phyloP scores from a whole-genome alignment of 192 early-diverging fungal species.

The Coemansia sp. region DNA sequence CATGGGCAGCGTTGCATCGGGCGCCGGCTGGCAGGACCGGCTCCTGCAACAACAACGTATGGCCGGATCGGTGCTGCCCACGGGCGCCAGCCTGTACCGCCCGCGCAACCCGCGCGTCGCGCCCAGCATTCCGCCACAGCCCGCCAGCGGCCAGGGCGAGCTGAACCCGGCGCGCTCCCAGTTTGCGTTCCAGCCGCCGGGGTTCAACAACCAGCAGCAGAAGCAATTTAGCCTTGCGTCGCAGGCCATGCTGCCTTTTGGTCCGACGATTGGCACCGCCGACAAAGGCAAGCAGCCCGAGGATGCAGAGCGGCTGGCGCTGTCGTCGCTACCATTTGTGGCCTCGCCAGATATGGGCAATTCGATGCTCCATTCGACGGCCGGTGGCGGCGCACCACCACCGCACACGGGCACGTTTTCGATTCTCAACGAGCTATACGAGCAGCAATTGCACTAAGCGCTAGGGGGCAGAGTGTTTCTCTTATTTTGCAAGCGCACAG shows the following conservation, averaged over 20 bases:
- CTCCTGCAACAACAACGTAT: conserved; percentile 47
- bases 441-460: conserved; percentile 15
- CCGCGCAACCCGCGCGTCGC: conserved; percentile 3
- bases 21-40: conserved; percentile 44
- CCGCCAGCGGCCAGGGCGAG: conserved; percentile 3
- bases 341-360: conserved; percentile 35
- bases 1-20: conserved; percentile 5
- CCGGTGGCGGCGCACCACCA: not conserved
- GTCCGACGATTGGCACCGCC: conserved; percentile 25
- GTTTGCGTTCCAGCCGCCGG: conserved; percentile 41
- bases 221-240: conserved; percentile 20
- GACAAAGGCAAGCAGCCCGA: conserved; percentile 11
- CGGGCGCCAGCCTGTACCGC: conserved; percentile 41
- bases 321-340: conserved; percentile 40
- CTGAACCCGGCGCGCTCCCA: conserved; percentile 16
- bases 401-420: conserved; percentile 25
- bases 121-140: conserved; percentile 10
- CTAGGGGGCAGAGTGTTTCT: not conserved
- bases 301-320: conserved; percentile 18
- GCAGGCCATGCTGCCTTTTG: conserved; percentile 45
- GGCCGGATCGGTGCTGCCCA: conserved; percentile 46
- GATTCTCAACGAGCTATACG: conserved; percentile 45
- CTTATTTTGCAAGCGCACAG: not conserved
- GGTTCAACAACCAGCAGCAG: conserved; percentile 16
- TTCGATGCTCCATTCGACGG: conserved; percentile 3